phyloP scores from a whole-genome alignment of 2,329 filamentous ascomycete species.

The Colletotrichum scovillei region DNA sequence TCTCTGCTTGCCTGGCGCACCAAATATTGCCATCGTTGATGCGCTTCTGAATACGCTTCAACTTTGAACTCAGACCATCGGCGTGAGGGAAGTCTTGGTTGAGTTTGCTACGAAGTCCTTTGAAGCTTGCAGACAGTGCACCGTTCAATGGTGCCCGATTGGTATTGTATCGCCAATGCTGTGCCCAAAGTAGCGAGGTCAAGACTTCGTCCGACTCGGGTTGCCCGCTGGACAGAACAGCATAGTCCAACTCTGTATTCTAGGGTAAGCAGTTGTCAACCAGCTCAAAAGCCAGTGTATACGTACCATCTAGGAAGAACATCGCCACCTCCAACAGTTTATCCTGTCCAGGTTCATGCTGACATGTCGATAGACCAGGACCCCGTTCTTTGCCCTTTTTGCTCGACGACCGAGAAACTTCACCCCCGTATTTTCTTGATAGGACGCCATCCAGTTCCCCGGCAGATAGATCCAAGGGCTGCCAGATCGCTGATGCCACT shows the following conservation, averaged over 20 bases:
- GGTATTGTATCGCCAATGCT: conserved; percentile 51
- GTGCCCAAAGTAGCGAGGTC: conserved; percentile 54
- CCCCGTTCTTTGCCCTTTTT: conserved; percentile 57
- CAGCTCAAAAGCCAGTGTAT: background rate
- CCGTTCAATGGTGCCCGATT: conserved; percentile 41
- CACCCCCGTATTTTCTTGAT: conserved; percentile 35
- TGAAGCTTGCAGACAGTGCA: conserved; percentile 49
- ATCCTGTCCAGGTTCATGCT: conserved; percentile 42
- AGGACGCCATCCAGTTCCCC: conserved; percentile 44
- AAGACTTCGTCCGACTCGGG: conserved; percentile 47
- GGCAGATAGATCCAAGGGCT: conserved; percentile 50
- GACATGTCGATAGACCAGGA: conserved; percentile 4
- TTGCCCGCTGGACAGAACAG: conserved; percentile 47
- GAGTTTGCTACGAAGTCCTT: conserved; percentile 50
- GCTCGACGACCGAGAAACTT: conserved; percentile 40
- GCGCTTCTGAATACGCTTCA: conserved; percentile 50
- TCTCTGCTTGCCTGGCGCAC: conserved; percentile 60
- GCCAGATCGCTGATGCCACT: conserved; percentile 60
- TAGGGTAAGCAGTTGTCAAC: background rate
- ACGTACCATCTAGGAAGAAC: conserved; percentile 63
- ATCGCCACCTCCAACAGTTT: conserved; percentile 54
- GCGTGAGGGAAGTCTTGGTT: conserved; percentile 47
- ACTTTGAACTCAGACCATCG: conserved; percentile 44
- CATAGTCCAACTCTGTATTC: conserved; percentile 58
- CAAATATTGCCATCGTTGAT: conserved; percentile 49